phyloP scores from a whole-genome alignment of 768 basidiomycete species.

The Candolleomyces eurysporus region DNA sequence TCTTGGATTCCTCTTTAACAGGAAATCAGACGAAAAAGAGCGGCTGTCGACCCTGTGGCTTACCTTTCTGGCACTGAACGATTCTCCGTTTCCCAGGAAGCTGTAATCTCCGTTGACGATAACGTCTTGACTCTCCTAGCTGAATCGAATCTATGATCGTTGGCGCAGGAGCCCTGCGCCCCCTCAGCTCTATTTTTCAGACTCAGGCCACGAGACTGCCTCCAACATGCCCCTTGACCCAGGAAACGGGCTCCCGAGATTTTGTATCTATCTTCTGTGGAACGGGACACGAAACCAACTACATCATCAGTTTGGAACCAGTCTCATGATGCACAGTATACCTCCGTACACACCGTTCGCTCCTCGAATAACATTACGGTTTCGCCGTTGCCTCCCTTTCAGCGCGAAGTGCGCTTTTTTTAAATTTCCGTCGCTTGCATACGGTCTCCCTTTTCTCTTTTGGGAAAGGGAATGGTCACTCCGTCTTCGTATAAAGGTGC shows the following conservation, averaged over 20 bases:
- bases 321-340: not conserved
- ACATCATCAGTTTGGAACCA: not conserved
- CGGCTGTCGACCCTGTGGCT: too few species aligned
- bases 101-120: too few species aligned
- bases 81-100: too few species aligned
- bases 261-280: not conserved
- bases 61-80: too few species aligned
- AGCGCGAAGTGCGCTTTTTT: not conserved
- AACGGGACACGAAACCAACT: too few species aligned
- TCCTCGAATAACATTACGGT: slow-evolving; percentile 7
- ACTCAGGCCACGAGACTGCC: not conserved
- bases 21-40: too few species aligned
- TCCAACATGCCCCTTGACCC: not conserved
- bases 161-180: not conserved
- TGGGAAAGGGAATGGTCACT: not conserved
- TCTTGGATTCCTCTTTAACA: too few species aligned
- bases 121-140: too few species aligned
- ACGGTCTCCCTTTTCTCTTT: not conserved
- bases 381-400: not conserved
- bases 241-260: slow-evolving; percentile 2
- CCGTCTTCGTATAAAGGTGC: not conserved
- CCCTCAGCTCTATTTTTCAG: too few species aligned
- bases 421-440: not conserved
- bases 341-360: not conserved
- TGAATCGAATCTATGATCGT: not conserved